phyloP scores from a whole-genome alignment of 331 rosid genomes.

The Dryas integrifolia region DNA sequence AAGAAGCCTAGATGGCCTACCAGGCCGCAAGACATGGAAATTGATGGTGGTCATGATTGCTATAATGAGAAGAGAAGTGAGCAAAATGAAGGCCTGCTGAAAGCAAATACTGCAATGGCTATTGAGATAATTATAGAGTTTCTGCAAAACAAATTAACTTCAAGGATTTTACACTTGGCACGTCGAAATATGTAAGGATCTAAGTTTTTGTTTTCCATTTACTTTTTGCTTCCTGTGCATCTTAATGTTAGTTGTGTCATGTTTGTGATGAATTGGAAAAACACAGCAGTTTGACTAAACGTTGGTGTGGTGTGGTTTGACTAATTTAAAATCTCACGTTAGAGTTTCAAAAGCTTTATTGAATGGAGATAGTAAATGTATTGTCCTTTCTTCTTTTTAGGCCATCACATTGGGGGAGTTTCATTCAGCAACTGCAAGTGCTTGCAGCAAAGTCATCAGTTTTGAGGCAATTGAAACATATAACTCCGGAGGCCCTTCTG shows the following conservation, averaged over 20 bases:
- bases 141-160: constrained; percentile 59
- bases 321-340: not conserved
- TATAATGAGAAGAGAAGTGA: constrained; percentile 45
- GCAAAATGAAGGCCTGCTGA: constrained; percentile 41
- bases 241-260: constrained; percentile 5
- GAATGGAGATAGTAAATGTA: constrained; percentile 4
- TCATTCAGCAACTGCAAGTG: constrained; percentile 48
- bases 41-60: constrained; percentile 46
- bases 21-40: constrained; percentile 57
- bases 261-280: constrained; percentile 18
- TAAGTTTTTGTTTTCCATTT: constrained; percentile 7
- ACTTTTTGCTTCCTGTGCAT: constrained; percentile 21
- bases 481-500: constrained; percentile 57
- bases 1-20: constrained; percentile 58
- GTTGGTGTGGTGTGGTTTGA: constrained; percentile 11
- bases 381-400: constrained; percentile 39
- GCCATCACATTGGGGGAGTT: constrained; percentile 69
- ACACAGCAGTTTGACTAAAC: not conserved
- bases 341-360: not conserved
- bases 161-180: constrained; percentile 66
- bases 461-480: constrained; percentile 54
- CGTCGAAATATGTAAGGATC: constrained; percentile 70
- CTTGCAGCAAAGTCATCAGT: constrained; percentile 59
- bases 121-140: constrained; percentile 61
- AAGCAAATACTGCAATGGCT: constrained; percentile 56